Percentiles rank a stretch among this genome's conserved stretches.
These are phyloP conservation scores for Salix viminalis DNA, from an alignment of 345 rosid genomes.

Conservation along the genomic window DNA sequence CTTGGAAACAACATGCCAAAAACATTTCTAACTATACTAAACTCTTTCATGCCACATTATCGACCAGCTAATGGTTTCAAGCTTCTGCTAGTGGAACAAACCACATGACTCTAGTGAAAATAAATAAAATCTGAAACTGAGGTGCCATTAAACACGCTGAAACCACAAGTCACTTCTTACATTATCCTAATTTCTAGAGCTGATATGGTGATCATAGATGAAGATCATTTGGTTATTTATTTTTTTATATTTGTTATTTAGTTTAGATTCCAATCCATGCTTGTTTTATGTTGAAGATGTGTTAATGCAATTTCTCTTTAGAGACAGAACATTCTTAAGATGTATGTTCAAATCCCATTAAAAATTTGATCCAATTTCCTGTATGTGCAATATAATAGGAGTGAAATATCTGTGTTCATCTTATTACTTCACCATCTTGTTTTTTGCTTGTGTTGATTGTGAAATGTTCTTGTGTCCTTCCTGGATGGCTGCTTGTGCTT, in stretches of 20 bases:
- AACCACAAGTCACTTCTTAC: neutral
- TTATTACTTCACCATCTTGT: neutral
- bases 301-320: neutral
- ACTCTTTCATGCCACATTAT: neutral
- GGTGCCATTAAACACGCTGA: neutral
- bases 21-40: neutral
- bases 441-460: neutral
- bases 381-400: neutral
- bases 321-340: neutral
- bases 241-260: neutral
- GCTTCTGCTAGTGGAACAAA: neutral
- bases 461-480: neutral
- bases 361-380: neutral
- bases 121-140: neutral
- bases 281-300: neutral
- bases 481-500: neutral
- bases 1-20: neutral
- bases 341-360: neutral
- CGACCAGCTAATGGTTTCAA: neutral
- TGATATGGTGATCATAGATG: neutral
- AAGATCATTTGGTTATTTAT: neutral
- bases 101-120: neutral
- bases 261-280: too few species aligned
- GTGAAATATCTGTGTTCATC: neutral
- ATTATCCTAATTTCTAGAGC: neutral